Base-by-base conservation (phyloP, 768 basidiomycete species). In the Strobilomyces dryophilus region DNA sequence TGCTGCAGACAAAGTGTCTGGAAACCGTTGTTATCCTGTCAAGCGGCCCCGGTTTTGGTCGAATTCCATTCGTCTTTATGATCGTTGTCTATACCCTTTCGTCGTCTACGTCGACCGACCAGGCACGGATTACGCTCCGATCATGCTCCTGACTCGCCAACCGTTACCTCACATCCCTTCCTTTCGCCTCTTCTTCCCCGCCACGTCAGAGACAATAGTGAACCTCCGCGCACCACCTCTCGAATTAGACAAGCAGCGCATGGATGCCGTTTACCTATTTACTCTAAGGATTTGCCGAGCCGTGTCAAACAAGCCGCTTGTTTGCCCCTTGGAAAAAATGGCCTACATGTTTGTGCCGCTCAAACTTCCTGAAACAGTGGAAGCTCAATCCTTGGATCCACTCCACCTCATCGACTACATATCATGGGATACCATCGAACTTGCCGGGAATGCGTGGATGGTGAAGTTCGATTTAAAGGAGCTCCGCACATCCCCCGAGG, bases 311-410 rank as follows among this genome's bases (percentile, higher is more conserved):
- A 92, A 89, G 62, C 77, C 84, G 1, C 74, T 87, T 32, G 68
- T 70, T n/a, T 84, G 84, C 65, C 47, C 74, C 8, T 49, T 74
- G 45, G 77, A 81, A 40, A 67, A 79, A 17, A 80, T 84, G 73
- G 66, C 77, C 15, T 91, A 84, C 61, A 81, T 90, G 59, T 71
- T 89, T 57, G 82, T 84, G 11, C 88, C 91, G 7, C 71, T 92
- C 36, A 58, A 49, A 59, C 68, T 43, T 55, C 68, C 47, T 39
- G 56, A 60, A 47, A 47, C 61, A 68, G 53, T 58, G 63, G 41
- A 66, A 66, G 26, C 69, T 70, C n/a, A 32, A 37, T 59, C 55
- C 15, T 32, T 55, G 45, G 54, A 68, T 53, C 20, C 56, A 10
- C 27, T 21, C 47, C 61, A 73, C 35, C 66, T 88, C 31, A 58